These are phyloP conservation scores for Wolfiporia cocos DNA, from an alignment of 1,284 basidiomycete genomes.

Conservation along the genomic window DNA sequence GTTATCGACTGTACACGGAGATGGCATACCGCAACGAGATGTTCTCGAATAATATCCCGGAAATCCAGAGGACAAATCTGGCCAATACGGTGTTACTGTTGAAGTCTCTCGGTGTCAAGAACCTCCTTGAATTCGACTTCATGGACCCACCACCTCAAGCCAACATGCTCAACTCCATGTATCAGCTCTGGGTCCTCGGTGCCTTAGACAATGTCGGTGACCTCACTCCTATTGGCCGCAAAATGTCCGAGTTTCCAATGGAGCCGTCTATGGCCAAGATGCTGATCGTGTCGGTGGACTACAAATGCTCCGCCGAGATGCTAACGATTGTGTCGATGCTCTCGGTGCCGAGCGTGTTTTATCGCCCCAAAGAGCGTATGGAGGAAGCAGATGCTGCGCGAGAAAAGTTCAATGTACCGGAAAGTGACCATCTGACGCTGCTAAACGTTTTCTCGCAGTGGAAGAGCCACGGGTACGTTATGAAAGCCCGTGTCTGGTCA, in stretches of 20 bases:
- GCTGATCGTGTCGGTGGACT: slow-evolving; percentile 93
- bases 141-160: slow-evolving; percentile 99
- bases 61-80: slow-evolving; percentile 95
- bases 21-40: slow-evolving; percentile 98
- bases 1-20: slow-evolving; percentile 97
- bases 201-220: slow-evolving; percentile 98
- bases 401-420: slow-evolving; percentile 98
- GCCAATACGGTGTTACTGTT: slow-evolving; percentile 91
- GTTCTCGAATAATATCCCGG: slow-evolving; percentile 93
- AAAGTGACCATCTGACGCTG: slow-evolving; percentile 94
- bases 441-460: slow-evolving; percentile 98
- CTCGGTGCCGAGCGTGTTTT: slow-evolving; percentile 95
- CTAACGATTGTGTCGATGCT: slow-evolving; percentile 99
- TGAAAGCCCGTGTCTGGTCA: not conserved
- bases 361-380: slow-evolving; percentile 91
- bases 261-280: slow-evolving; percentile 98
- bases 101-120: slow-evolving; percentile 98
- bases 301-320: slow-evolving; percentile 93
- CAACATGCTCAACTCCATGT: slow-evolving; percentile 97
- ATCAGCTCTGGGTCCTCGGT: slow-evolving; percentile 97
- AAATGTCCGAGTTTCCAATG: slow-evolving; percentile 99
- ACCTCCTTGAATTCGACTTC: slow-evolving; percentile 97
- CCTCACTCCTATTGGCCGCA: slow-evolving; percentile 85
- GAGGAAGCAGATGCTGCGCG: slow-evolving; percentile 95
- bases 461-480: slow-evolving; percentile 84